Percentiles rank a stretch among this genome's conserved stretches.
Evolutionary conservation across 1,284 basidiomycete genomes (phyloP).

Genomic region (Wolfiporia cocos): DNA sequence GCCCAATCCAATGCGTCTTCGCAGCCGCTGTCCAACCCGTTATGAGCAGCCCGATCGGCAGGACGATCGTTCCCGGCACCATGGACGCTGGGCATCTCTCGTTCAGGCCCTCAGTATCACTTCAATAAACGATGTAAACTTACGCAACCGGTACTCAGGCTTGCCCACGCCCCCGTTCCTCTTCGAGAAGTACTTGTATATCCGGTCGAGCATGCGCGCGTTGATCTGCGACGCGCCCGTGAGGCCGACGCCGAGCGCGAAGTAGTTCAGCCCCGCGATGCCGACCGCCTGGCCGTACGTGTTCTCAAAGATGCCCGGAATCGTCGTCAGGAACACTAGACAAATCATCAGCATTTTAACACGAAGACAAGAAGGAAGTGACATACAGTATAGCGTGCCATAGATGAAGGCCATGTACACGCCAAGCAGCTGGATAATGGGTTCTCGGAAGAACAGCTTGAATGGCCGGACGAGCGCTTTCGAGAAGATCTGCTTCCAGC

Average conservation of each 20-base stretch:
- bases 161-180: constrained; percentile 47
- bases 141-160: constrained; percentile 44
- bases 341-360: neutral
- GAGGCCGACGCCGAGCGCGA: constrained; percentile 57
- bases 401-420: constrained; percentile 47
- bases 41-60: constrained; percentile 57
- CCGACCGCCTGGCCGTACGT: constrained; percentile 43
- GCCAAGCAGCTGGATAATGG: constrained; percentile 38
- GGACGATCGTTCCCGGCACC: constrained; percentile 46
- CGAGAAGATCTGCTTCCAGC: constrained; percentile 32
- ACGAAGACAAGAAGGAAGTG: neutral
- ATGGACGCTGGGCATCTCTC: constrained; percentile 42
- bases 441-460: constrained; percentile 36
- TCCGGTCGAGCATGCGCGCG: constrained; percentile 46
- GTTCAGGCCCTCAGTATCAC: neutral
- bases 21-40: constrained; percentile 61
- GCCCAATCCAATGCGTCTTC: constrained; percentile 57
- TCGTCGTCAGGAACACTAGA: constrained; percentile 57
- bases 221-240: constrained; percentile 50
- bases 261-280: constrained; percentile 58
- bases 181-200: constrained; percentile 45
- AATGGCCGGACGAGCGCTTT: constrained; percentile 40
- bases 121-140: constrained; percentile 1
- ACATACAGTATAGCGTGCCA: constrained; percentile 49
- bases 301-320: constrained; percentile 53